Percentiles rank a stretch among this genome's conserved stretches.
These are phyloP conservation scores for Vigna nakashimae DNA, from an alignment of 306 rosid genomes.

Conservation along the genomic window DNA sequence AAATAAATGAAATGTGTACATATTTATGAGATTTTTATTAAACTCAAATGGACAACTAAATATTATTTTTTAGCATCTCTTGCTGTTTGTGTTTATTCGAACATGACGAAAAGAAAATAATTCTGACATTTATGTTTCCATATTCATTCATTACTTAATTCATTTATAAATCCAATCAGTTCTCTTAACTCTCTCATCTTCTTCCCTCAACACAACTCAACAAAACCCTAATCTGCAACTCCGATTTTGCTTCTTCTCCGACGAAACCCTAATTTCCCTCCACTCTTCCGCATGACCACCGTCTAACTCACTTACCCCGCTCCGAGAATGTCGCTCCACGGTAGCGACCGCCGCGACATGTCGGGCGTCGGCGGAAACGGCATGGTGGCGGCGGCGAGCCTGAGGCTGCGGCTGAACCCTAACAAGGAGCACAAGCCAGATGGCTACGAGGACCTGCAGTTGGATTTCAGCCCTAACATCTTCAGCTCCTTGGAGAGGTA, in stretches of 20 bases:
- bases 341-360: conserved; percentile 29
- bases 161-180: background rate
- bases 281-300: background rate
- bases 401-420: conserved; percentile 57
- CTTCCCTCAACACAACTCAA: background rate
- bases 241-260: no score
- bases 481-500: conserved; percentile 57
- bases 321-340: conserved; percentile 43
- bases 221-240: conserved; percentile 24
- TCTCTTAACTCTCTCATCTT: background rate
- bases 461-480: conserved; percentile 57
- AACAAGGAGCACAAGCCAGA: conserved; percentile 64
- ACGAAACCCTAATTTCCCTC: conserved; percentile 19
- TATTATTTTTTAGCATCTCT: no score
- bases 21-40: no score
- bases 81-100: no score
- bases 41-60: no score
- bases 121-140: background rate
- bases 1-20: no score
- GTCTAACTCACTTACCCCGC: background rate
- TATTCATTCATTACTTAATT: background rate
- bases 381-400: conserved; percentile 32
- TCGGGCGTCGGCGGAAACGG: conserved; percentile 40
- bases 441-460: conserved; percentile 49
- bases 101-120: background rate